A percentile compares a stretch with the other conserved stretches of the same genome.
Evolutionary conservation across 179 eudicot species (phyloP).

Genomic region (Amaranthus tricolor): DNA sequence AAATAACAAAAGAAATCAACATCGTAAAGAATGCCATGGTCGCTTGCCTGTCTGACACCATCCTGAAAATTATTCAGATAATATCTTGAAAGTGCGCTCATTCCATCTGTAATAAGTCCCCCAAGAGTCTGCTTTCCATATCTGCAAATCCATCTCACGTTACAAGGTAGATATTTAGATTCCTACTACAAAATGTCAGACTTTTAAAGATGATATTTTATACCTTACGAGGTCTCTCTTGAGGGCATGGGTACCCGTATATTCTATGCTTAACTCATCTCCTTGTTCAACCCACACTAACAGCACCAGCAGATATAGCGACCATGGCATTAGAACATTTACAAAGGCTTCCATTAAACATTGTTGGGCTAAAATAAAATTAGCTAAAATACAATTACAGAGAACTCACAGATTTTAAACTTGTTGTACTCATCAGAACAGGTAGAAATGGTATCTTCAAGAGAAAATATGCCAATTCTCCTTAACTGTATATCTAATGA

Average conservation of each 20-base stretch:
- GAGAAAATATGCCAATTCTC: slow-evolving; percentile 57
- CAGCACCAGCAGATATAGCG: slow-evolving; percentile 33
- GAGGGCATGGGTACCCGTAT: slow-evolving; percentile 89
- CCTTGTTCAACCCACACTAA: slow-evolving; percentile 96
- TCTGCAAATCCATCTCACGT: slow-evolving; percentile 38
- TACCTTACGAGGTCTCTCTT: slow-evolving; percentile 95
- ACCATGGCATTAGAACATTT: slow-evolving; percentile 1
- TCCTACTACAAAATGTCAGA: background rate
- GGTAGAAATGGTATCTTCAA: slow-evolving; percentile 57
- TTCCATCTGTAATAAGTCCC: slow-evolving; percentile 78
- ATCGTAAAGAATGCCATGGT: background rate
- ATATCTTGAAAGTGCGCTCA: slow-evolving; percentile 91
- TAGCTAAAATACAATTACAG: background rate
- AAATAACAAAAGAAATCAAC: background rate
- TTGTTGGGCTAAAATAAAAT: background rate
- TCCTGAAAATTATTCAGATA: slow-evolving; percentile 91
- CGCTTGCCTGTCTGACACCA: slow-evolving; percentile 82
- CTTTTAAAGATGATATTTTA: background rate
- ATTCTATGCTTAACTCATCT: slow-evolving; percentile 90
- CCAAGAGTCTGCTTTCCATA: slow-evolving; percentile 83
- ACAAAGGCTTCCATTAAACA: slow-evolving; percentile 9
- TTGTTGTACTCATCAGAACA: slow-evolving; percentile 62
- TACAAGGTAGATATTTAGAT: background rate
- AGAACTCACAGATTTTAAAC: slow-evolving; percentile 62
- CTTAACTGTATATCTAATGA: slow-evolving; percentile 64